Evolutionary conservation across 176 grass and related monocot genomes (phyloP).

Genomic region (Cenchrus americanus): DNA sequence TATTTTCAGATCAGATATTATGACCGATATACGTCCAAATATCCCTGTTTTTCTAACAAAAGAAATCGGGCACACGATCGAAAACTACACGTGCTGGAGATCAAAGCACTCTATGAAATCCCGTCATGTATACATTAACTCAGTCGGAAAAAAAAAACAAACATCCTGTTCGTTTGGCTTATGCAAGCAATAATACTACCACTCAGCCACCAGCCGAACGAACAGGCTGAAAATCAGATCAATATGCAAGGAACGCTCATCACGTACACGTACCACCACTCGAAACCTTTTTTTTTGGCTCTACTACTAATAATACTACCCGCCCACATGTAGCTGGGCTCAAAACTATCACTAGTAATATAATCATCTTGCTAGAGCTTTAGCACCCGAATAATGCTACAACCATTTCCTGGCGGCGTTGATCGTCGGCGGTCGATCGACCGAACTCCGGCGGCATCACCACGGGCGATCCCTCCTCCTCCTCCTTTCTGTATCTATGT

Average conservation of each 20-base stretch:
- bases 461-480: not conserved
- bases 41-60: too few relatives aligned
- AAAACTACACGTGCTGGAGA: too few relatives aligned
- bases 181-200: too few relatives aligned
- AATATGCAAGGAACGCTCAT: not conserved
- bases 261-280: not conserved
- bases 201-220: too few relatives aligned
- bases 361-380: not conserved
- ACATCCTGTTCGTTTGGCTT: too few relatives aligned
- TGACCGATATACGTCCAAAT: too few relatives aligned
- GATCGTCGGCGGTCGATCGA: too few relatives aligned
- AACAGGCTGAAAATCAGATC: not conserved
- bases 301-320: not conserved
- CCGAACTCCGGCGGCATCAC: not conserved
- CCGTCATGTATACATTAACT: too few relatives aligned
- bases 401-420: not conserved
- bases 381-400: not conserved
- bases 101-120: too few relatives aligned
- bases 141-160: too few relatives aligned
- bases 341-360: not conserved
- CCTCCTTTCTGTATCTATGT: not conserved
- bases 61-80: too few relatives aligned
- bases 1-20: too few relatives aligned
- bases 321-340: not conserved
- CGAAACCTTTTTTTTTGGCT: not conserved